These are phyloP conservation scores for Deakozyma indianensis DNA, from an alignment of 805 yeast species.

Conservation along the genomic window DNA sequence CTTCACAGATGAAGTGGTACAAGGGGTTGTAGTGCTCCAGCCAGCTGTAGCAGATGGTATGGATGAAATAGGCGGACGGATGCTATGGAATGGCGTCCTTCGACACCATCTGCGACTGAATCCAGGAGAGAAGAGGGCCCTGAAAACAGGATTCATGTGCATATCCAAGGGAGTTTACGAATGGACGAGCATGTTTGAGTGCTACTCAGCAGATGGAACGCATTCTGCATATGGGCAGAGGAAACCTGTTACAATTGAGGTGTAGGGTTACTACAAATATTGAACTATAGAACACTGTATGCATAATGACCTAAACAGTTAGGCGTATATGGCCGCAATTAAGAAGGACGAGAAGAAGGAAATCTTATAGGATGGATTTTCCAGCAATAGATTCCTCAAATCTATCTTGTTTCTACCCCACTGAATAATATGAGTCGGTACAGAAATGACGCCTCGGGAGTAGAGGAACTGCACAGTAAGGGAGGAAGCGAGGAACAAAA, in stretches of 20 bases:
- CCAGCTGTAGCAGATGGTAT: slow-evolving; percentile 21
- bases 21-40: slow-evolving; percentile 49
- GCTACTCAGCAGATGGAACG: background rate
- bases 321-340: slow-evolving; percentile 21
- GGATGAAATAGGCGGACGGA: slow-evolving; percentile 35
- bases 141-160: slow-evolving; percentile 44
- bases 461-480: slow-evolving; percentile 39
- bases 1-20: slow-evolving; percentile 25
- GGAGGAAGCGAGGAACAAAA: slow-evolving; percentile 32
- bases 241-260: background rate
- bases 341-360: slow-evolving; percentile 31
- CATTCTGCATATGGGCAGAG: background rate
- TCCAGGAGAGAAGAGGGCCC: slow-evolving; percentile 28
- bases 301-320: no score
- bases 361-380: slow-evolving; percentile 46
- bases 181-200: slow-evolving; percentile 53
- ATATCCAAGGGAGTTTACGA: slow-evolving; percentile 71
- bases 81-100: slow-evolving; percentile 59
- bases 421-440: slow-evolving; percentile 11
- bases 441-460: slow-evolving; percentile 32
- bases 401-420: slow-evolving; percentile 23
- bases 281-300: background rate
- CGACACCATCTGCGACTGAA: slow-evolving; percentile 38
- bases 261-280: background rate
- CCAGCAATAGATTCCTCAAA: slow-evolving; percentile 32